phyloP scores from a whole-genome alignment of 257 asterid genomes.

The Cordia subcordata region DNA sequence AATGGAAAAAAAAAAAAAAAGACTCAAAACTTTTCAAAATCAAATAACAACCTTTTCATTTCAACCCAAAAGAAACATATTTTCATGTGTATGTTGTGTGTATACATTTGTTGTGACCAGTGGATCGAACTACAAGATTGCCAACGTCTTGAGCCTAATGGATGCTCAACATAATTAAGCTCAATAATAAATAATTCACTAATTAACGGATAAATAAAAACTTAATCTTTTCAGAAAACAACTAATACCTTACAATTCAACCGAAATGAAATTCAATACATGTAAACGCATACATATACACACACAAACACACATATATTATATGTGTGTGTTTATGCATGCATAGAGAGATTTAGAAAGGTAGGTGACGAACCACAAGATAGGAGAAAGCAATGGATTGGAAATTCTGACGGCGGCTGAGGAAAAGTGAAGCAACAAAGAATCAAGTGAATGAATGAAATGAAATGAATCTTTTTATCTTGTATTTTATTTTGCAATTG shows the following conservation, averaged over 20 bases:
- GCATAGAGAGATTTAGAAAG: background rate
- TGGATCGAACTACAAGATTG: too few species aligned
- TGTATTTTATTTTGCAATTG: background rate
- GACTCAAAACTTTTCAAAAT: background rate
- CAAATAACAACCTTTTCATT: too few species aligned
- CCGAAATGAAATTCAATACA: slow-evolving; percentile 4
- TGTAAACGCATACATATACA: too few species aligned
- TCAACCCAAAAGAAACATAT: too few species aligned
- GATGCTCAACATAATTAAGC: background rate
- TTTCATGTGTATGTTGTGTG: too few species aligned
- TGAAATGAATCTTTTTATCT: background rate
- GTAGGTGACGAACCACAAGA: background rate
- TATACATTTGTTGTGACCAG: too few species aligned
- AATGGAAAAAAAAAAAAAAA: background rate
- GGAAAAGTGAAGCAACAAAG: background rate
- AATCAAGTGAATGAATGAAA: background rate
- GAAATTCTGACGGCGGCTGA: background rate
- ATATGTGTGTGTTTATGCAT: background rate
- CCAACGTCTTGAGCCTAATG: too few species aligned
- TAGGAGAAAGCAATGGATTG: background rate
- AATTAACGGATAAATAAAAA: background rate
- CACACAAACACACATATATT: too few species aligned
- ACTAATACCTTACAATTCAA: slow-evolving; percentile 6
- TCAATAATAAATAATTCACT: too few species aligned
- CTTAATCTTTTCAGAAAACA: background rate